Conservation (phyloP, 129 eudicot genomes). For the Gnaphalium uliginosum region DNA sequence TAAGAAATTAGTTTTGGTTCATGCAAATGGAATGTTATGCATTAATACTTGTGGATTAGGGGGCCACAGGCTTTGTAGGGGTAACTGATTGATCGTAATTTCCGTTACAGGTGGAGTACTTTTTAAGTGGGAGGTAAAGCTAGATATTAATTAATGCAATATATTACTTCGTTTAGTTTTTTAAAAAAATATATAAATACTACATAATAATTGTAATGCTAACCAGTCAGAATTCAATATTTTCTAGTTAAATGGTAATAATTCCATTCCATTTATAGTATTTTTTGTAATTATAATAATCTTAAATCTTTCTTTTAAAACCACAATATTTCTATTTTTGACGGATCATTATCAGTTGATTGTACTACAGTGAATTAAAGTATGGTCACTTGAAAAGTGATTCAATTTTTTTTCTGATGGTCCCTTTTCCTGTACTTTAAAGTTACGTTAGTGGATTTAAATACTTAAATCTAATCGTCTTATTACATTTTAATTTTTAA, state of each 20-base stretch:
- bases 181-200: too few species aligned
- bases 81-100: not conserved
- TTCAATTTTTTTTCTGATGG: not conserved
- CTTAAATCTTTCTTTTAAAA: too few species aligned
- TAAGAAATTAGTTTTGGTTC: not conserved
- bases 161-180: too few species aligned
- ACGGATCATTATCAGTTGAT: not conserved
- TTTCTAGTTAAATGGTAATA: too few species aligned
- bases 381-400: not conserved
- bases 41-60: too few species aligned
- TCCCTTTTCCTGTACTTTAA: not conserved
- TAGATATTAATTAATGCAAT: not conserved
- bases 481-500: too few species aligned
- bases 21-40: not conserved
- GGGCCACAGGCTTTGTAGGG: not conserved
- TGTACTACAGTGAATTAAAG: not conserved
- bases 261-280: not conserved
- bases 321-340: not conserved
- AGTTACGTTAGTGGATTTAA: not conserved
- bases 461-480: too few species aligned
- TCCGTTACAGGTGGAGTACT: not conserved
- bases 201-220: too few species aligned
- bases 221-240: too few species aligned
- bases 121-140: not conserved
- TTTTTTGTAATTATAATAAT: too few species aligned